Percentiles rank a stretch among this genome's conserved stretches.
Evolutionary conservation across 331 rosid species (phyloP).

Genomic region (Acacia pycnantha): DNA sequence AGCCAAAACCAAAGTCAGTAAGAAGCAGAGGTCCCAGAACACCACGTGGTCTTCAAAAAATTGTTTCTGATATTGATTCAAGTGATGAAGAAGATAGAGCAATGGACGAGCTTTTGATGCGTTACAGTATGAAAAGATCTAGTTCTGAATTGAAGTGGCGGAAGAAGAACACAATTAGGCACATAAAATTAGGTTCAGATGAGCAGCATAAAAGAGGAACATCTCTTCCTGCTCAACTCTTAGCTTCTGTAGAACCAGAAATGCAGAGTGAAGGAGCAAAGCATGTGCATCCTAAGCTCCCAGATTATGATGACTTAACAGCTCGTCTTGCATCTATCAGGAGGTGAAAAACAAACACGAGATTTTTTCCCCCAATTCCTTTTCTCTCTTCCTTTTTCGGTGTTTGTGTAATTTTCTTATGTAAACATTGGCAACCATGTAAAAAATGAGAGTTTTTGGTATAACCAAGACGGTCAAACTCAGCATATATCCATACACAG

Average conservation of each 20-base stretch:
- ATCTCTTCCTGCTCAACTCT: slow-evolving; percentile 45
- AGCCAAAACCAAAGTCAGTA: slow-evolving; percentile 65
- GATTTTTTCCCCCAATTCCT: not conserved
- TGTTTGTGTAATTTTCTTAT: not conserved
- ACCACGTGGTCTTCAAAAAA: slow-evolving; percentile 16
- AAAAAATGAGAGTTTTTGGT: not conserved
- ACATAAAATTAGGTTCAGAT: slow-evolving; percentile 18
- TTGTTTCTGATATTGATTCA: slow-evolving; percentile 2
- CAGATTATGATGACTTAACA: slow-evolving; percentile 74
- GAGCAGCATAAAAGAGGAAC: slow-evolving; percentile 31
- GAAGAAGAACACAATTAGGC: slow-evolving; percentile 10
- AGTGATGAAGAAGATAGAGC: slow-evolving; percentile 42
- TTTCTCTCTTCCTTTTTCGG: not conserved
- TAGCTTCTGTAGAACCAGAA: slow-evolving; percentile 47
- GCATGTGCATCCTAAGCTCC: slow-evolving; percentile 73
- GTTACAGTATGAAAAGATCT: slow-evolving; percentile 46
- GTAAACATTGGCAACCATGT: not conserved
- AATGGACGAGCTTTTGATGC: slow-evolving; percentile 55
- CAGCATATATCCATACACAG: not conserved
- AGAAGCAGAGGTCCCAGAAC: slow-evolving; percentile 51
- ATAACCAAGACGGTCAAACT: not conserved
- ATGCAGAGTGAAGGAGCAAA: slow-evolving; percentile 9
- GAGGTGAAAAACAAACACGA: not conserved
- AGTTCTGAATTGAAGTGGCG: slow-evolving; percentile 26
- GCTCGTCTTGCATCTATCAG: slow-evolving; percentile 69